Base-by-base conservation (phyloP, 108 stramenopile species). In the Cylindrotheca closterium region DNA sequence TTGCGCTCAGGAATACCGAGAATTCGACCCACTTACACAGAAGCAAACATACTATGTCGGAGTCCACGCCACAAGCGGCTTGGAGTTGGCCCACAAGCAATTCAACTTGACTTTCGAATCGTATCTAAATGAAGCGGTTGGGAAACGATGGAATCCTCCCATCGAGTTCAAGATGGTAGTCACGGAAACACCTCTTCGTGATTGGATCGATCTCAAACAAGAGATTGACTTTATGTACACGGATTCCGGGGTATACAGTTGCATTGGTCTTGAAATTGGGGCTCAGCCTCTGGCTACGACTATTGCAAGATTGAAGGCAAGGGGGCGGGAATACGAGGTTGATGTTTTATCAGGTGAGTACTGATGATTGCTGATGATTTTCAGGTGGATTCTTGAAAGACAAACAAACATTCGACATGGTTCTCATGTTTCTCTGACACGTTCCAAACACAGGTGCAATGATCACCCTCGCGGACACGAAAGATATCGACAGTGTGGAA, bases 51-150 rank as follows among this genome's bases (percentile, higher is more conserved):
- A 71, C 58, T 23, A 10, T 15, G 49, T 77, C 19, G 75, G 75
- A 18, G 75, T 77, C 5, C 45, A 70, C 21, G 75, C 75, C 8
- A 66, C 65, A 33, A 55, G 63, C 26, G 65, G 75, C 15, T 59
- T 71, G 15, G 70, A 70, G 1, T 28, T 12, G 0, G 75, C 75
- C 24, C 59, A 32, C 52, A 33, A 30, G 0, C 64, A 77, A 27
- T 64, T 51, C 49, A 66, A 65, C 55, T n/a, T 19, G 4, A 58
- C 67, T 18, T 76, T 70, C 30, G 26, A 28, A 5, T 56, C 56
- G 21, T 76, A 76, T 26, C 51, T 76, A 30, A 70, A 68, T 1
- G 63, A 47, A 2, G 65, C 75, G 4, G 75, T 64, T 22, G 75
- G 75, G 26, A 49, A 63, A 42, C 47, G 31, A 22, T 68, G 62